Percentiles rank a stretch among this genome's conserved stretches.
Evolutionary conservation across 169 alveolate species (phyloP).

Genomic region (Cryptosporidium felis): DNA sequence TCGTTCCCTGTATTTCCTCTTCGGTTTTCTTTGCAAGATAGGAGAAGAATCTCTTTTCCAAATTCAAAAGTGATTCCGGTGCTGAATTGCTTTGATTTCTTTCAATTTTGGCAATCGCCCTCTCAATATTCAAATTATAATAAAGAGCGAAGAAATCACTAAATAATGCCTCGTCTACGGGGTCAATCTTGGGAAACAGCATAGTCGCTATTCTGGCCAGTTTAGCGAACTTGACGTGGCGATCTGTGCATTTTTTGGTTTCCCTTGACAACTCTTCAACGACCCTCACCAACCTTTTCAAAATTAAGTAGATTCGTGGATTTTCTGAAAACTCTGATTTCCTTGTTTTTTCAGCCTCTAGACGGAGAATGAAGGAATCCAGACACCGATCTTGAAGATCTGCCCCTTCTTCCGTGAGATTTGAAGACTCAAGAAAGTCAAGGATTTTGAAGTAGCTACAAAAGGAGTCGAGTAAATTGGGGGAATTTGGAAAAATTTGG

Average conservation of each 20-base stretch:
- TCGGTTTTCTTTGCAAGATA: not conserved
- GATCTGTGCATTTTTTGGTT: not conserved
- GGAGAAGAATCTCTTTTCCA: not conserved
- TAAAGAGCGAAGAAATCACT: constrained; percentile 1
- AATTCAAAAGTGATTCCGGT: not conserved
- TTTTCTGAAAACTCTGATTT: not conserved
- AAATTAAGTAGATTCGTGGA: not conserved
- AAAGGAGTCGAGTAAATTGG: not conserved
- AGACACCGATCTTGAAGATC: not conserved
- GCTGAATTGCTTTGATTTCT: not conserved
- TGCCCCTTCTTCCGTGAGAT: not conserved
- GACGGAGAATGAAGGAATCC: not conserved
- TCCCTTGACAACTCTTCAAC: not conserved
- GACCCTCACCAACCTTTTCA: not conserved
- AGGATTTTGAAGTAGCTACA: not conserved
- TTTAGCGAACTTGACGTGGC: not conserved
- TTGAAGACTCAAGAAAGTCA: not conserved
- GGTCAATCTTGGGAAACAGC: not conserved
- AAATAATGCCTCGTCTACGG: not conserved
- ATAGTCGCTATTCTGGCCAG: not conserved
- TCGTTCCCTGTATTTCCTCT: too few relatives aligned
- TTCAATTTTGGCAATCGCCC: not conserved
- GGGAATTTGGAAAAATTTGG: not conserved
- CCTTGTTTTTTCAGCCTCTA: not conserved
- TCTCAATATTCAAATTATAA: not conserved